Conservation (phyloP, 768 basidiomycete species). For the Kockovaella imperatae region DNA sequence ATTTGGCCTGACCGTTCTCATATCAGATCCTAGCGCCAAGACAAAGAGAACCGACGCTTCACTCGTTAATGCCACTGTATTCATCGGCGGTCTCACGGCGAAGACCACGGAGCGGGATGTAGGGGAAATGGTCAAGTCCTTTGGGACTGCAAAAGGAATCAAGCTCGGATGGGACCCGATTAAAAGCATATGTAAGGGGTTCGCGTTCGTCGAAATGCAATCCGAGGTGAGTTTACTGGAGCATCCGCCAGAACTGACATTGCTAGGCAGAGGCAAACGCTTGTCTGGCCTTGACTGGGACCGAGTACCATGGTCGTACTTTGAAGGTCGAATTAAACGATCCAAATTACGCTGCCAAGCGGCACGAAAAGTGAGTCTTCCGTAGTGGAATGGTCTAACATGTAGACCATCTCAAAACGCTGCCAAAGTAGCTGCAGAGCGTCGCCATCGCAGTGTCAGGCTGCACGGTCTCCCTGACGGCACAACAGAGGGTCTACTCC, state of each 20-base stretch:
- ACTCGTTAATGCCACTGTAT: constrained; percentile 53
- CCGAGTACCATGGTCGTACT: constrained; percentile 12
- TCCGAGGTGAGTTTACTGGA: constrained; percentile 54
- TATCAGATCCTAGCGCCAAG: constrained; percentile 84
- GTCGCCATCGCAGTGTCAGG: constrained; percentile 61
- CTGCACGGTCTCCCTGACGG: constrained; percentile 64
- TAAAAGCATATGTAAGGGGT: constrained; percentile 68
- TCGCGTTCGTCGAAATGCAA: constrained; percentile 87
- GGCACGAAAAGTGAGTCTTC: constrained; percentile 12
- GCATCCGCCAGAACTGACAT: not conserved
- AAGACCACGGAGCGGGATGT: constrained; percentile 71
- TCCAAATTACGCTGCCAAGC: constrained; percentile 43
- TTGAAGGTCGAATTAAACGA: constrained; percentile 42
- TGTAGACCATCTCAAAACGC: constrained; percentile 40
- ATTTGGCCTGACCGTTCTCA: constrained; percentile 62
- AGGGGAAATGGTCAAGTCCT: constrained; percentile 70
- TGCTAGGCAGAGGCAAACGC: constrained; percentile 24
- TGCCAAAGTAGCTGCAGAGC: constrained; percentile 51
- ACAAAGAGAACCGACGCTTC: constrained; percentile 83
- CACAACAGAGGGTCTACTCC: constrained; percentile 83
- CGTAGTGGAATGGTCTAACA: not conserved
- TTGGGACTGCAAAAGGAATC: constrained; percentile 71
- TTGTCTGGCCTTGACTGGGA: constrained; percentile 19
- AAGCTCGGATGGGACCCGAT: constrained; percentile 59
- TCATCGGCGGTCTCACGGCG: constrained; percentile 75